Conservation (phyloP, 1,284 basidiomycete species). For the Wallemia hederae region DNA sequence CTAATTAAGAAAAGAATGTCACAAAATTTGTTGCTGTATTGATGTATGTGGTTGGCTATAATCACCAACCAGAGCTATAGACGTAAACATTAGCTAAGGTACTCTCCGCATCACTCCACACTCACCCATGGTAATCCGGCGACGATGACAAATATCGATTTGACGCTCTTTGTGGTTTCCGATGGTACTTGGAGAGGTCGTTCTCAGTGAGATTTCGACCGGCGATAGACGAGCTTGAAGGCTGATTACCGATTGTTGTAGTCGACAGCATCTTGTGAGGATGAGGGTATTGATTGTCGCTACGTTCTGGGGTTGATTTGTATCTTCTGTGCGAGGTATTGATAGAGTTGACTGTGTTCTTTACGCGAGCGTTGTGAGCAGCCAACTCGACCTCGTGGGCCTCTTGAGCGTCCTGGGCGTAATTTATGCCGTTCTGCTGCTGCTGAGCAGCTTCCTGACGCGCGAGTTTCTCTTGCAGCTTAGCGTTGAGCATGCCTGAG, state of each 20-base stretch:
- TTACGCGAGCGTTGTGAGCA: background rate
- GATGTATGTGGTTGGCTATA: no score
- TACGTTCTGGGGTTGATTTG: background rate
- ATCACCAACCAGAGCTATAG: background rate
- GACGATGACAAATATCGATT: background rate
- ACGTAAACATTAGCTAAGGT: background rate
- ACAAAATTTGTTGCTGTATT: no score
- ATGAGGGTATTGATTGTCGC: background rate
- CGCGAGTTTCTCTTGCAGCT: background rate
- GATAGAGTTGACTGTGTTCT: background rate
- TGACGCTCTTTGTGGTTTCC: background rate
- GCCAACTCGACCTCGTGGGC: background rate
- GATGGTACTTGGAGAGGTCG: background rate
- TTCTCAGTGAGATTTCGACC: background rate
- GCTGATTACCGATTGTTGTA: background rate
- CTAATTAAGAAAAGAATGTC: no score
- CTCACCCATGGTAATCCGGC: background rate
- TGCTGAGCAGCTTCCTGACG: background rate
- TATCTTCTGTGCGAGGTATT: background rate
- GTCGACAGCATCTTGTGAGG: background rate
- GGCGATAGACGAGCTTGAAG: background rate
- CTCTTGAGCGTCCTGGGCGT: no score
- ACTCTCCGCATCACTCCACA: background rate
- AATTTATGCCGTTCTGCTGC: background rate
- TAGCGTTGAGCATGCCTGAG: background rate